Evolutionary conservation across 805 yeast genomes (phyloP).

Genomic region (Candida boidinii): DNA sequence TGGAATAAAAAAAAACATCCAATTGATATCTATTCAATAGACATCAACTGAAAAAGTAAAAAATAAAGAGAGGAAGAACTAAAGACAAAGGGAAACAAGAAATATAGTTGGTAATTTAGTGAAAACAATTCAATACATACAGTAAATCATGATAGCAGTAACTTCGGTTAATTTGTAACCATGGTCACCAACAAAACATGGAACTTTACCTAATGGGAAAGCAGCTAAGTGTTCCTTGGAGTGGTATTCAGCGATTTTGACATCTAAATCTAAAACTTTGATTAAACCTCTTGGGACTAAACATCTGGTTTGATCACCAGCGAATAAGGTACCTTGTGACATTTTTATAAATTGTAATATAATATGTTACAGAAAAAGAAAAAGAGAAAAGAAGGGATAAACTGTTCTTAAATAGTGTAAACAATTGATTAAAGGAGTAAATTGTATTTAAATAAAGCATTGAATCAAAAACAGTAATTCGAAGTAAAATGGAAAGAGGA

Average conservation of each 20-base stretch:
- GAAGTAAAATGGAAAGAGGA: too few relatives aligned
- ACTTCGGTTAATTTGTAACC: constrained; percentile 67
- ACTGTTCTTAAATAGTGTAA: not conserved
- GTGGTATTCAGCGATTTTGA: constrained; percentile 32
- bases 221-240: constrained; percentile 29
- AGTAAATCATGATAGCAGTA: constrained; percentile 54
- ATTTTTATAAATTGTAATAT: constrained; percentile 10
- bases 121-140: constrained; percentile 17
- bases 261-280: constrained; percentile 52
- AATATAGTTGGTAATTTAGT: not conserved
- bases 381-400: not conserved
- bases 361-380: constrained; percentile 1
- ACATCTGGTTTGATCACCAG: constrained; percentile 22
- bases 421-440: too few relatives aligned
- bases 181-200: constrained; percentile 62
- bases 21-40: not conserved
- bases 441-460: too few relatives aligned
- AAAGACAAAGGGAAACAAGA: not conserved
- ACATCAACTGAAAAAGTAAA: too few relatives aligned
- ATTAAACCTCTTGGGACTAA: constrained; percentile 32
- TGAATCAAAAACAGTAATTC: too few relatives aligned
- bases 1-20: constrained; percentile 7
- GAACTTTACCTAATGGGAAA: constrained; percentile 61
- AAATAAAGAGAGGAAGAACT: constrained; percentile 1
- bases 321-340: constrained; percentile 28